These are phyloP conservation scores for Vickermania ingenoplastis DNA, from an alignment of 208 protist species.

Conservation along the genomic window DNA sequence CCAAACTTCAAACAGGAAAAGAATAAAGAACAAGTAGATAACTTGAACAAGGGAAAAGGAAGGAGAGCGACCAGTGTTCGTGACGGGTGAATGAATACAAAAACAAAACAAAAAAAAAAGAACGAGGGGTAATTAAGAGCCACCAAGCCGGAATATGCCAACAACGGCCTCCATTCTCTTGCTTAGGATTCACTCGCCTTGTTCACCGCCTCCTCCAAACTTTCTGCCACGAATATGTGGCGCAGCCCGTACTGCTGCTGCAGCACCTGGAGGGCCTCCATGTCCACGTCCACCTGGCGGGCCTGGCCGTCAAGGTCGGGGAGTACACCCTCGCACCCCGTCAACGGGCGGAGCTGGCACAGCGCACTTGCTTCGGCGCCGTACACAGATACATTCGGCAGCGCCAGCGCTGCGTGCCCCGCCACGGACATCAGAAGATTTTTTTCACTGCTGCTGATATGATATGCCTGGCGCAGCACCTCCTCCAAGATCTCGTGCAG, in stretches of 20 bases:
- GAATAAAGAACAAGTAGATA: too few relatives aligned
- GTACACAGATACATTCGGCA: constrained; percentile 73
- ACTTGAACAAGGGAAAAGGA: too few relatives aligned
- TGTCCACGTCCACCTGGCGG: constrained; percentile 16
- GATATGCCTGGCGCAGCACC: constrained; percentile 2
- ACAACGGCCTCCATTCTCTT: too few relatives aligned
- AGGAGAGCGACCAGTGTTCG: too few relatives aligned
- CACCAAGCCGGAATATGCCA: too few relatives aligned
- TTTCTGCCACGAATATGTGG: constrained; percentile 22
- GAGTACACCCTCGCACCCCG: too few relatives aligned
- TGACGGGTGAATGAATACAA: too few relatives aligned
- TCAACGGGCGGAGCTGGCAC: constrained; percentile 29
- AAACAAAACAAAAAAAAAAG: too few relatives aligned
- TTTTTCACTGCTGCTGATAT: constrained; percentile 4
- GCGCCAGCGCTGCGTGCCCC: constrained; percentile 36
- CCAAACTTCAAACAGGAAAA: too few relatives aligned
- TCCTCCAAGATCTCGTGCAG: constrained; percentile 11
- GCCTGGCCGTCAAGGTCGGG: not conserved
- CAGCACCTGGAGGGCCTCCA: constrained; percentile 19
- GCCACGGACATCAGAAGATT: not conserved
- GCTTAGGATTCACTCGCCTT: constrained; percentile 1
- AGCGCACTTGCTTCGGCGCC: constrained; percentile 42
- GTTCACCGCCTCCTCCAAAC: constrained; percentile 13
- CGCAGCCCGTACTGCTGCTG: constrained; percentile 43
- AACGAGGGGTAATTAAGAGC: too few relatives aligned